phyloP scores from a whole-genome alignment of 2,329 filamentous ascomycete genomes.

The Ophiocordyceps unilateralis region DNA sequence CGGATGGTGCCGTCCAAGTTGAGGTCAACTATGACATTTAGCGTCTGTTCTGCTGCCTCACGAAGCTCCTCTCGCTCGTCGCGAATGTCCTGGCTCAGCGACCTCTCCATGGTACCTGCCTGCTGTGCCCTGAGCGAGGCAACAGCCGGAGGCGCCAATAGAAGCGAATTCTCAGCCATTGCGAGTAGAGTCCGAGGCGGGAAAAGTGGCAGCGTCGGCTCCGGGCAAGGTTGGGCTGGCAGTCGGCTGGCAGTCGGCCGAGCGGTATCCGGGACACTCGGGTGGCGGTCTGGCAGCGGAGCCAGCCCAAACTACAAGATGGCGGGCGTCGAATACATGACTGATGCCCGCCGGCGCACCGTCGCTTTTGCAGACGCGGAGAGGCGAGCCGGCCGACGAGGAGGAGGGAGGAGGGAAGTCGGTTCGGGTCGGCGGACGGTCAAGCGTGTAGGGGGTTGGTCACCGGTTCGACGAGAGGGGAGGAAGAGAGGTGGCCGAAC shows the following conservation, averaged over 20 bases:
- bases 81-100: slow-evolving; percentile 76
- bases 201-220: not conserved
- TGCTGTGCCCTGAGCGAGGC: slow-evolving; percentile 32
- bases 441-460: not conserved
- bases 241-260: not conserved
- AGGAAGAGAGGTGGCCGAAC: not conserved
- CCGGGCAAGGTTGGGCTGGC: not conserved
- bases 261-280: slow-evolving; percentile 8
- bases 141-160: slow-evolving; percentile 35
- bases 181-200: slow-evolving; percentile 5
- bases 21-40: slow-evolving; percentile 92
- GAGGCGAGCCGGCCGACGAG: not conserved
- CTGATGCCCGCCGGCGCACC: slow-evolving; percentile 15
- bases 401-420: slow-evolving; percentile 1
- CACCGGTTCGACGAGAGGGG: not conserved
- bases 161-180: slow-evolving; percentile 24
- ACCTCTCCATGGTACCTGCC: slow-evolving; percentile 38
- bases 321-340: slow-evolving; percentile 28
- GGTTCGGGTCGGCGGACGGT: not conserved
- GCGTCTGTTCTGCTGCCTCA: slow-evolving; percentile 86
- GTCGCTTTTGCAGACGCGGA: slow-evolving; percentile 8
- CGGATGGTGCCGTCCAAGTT: slow-evolving; percentile 78
- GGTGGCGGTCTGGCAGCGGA: slow-evolving; percentile 22
- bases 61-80: slow-evolving; percentile 88
- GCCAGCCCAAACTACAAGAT: slow-evolving; percentile 32